Evolutionary conservation across 768 basidiomycete species (phyloP).

Genomic region (Leccinum arenicola): DNA sequence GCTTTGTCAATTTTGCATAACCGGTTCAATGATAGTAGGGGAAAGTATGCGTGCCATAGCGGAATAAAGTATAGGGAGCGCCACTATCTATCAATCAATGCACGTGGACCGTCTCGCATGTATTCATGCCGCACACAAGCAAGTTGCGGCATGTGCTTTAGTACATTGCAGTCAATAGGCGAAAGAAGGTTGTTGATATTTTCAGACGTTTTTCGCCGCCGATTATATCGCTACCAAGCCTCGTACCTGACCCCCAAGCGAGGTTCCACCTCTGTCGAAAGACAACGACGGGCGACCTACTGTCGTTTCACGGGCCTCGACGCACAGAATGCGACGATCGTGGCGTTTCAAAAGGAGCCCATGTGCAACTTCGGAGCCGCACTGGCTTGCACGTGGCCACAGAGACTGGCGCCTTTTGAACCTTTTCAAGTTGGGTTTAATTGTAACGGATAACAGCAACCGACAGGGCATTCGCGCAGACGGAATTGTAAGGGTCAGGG

Average conservation of each 20-base stretch:
- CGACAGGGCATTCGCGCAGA: no score
- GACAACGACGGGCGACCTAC: not conserved
- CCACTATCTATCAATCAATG: not conserved
- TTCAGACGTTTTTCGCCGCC: not conserved
- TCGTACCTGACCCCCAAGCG: not conserved
- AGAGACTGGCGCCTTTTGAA: not conserved
- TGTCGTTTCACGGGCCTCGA: not conserved
- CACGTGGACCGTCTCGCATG: not conserved
- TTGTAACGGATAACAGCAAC: not conserved
- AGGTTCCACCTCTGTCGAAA: not conserved
- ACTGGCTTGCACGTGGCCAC: not conserved
- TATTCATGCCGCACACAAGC: not conserved
- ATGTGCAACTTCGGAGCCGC: not conserved
- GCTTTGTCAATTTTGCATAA: no score
- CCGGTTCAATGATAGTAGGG: no score
- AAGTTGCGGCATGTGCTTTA: no score
- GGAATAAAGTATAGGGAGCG: not conserved
- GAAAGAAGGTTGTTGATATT: not conserved
- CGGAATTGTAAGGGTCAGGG: no score
- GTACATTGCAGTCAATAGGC: not conserved
- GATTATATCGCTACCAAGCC: no score
- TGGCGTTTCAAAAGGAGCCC: not conserved
- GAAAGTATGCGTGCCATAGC: no score
- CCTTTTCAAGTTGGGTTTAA: constrained; percentile 8
- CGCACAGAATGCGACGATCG: not conserved